Evolutionary conservation across 176 grass and related monocot species (phyloP), one percentile per base, ranked within the genome.

Genomic region (Paspalum notatum): DNA sequence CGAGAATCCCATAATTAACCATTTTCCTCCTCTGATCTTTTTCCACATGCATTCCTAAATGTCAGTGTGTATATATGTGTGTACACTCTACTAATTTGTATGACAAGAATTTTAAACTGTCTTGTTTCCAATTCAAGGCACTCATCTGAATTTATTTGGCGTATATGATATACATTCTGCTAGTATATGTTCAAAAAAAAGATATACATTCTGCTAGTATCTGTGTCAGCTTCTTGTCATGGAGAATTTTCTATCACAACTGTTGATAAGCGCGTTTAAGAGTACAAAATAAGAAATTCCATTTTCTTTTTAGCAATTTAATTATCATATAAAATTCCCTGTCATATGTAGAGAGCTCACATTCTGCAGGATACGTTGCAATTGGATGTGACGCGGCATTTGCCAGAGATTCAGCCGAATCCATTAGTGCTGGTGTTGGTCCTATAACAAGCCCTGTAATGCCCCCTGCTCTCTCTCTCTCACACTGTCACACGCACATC

Each of bases 371-470:
- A 49, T 74, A 81, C 48, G 25, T 77, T 76, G 86, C 87, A 53
- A 77, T 90, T 47, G 87, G 87, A 76, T 77, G 74, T 18, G 90
- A 88, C 39, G 40, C 66, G 62, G 69, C 18, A 40, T 80, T 78
- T 58, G 68, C 86, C 8, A 72, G 37, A 20, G 10, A 7, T 6
- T 14, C 21, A 43, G 72, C 79, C 55, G 12, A 68, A 46, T 39
- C 77, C 22, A 9, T 92, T 17, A 85, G 86, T 81, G 74, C 61
- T 1, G 4, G 10, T 25, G 41, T 92, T 68, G 79, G 83, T 40
- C 76, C 87, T 55, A 81, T 49, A 77, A 90, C 83, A 56, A 66
- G 68, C 80, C 79, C 78, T 6, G 84, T 93, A 93, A 61, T 10
- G 20, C 5, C 64, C 1, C 5, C 18, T 11, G 0, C 12, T 68